phyloP scores from a whole-genome alignment of 768 basidiomycete species.

The Kwoniella bestiolae region DNA sequence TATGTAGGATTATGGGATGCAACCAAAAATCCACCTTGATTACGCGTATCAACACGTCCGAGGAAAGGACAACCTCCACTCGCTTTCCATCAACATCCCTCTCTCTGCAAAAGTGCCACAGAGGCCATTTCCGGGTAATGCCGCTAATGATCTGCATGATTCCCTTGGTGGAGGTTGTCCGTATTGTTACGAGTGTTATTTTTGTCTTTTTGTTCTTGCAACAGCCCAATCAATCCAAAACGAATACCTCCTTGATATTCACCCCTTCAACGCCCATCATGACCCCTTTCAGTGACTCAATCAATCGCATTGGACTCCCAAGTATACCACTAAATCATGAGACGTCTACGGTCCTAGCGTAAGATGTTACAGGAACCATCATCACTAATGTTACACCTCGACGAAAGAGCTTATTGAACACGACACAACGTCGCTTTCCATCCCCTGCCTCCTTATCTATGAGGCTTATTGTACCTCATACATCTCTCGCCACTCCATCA shows the following conservation, averaged over 20 bases:
- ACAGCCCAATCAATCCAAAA: slow-evolving; percentile 4
- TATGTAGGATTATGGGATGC: too few relatives aligned
- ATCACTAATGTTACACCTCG: neutral
- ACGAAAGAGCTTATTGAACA: slow-evolving; percentile 17
- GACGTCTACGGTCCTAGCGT: slow-evolving; percentile 1
- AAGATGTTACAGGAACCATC: slow-evolving; percentile 21
- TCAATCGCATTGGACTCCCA: neutral
- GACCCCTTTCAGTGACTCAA: neutral
- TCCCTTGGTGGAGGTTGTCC: slow-evolving; percentile 8
- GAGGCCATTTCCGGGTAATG: neutral
- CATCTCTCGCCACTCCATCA: slow-evolving; percentile 4
- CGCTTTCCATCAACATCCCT: neutral
- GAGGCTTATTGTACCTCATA: slow-evolving; percentile 12
- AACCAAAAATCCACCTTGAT: neutral
- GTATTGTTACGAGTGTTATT: neutral
- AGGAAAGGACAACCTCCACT: slow-evolving; percentile 5
- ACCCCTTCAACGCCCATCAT: neutral
- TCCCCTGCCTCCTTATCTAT: neutral
- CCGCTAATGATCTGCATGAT: neutral
- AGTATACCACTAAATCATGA: neutral
- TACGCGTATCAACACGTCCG: neutral
- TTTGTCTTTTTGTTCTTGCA: slow-evolving; percentile 17
- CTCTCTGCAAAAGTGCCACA: neutral
- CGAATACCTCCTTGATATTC: neutral
- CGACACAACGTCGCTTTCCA: slow-evolving; percentile 9